A percentile compares a stretch with the other conserved stretches of the same genome.
Conservation (phyloP, 129 eudicot genomes). For the Flaveria bidentis region DNA sequence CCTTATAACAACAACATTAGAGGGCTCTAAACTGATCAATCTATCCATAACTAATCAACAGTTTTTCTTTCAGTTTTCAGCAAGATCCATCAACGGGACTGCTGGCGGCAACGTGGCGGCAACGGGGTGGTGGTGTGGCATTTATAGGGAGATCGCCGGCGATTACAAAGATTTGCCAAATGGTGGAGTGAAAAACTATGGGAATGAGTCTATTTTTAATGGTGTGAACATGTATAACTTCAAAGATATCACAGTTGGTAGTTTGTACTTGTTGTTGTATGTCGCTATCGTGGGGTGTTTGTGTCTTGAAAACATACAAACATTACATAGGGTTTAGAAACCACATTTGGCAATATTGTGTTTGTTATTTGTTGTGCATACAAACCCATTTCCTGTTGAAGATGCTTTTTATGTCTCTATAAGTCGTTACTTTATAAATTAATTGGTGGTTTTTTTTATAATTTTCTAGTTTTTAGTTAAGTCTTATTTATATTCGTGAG, state of each 20-base stretch:
- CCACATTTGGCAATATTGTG: conserved; percentile 40
- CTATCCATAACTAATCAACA: conserved; percentile 45
- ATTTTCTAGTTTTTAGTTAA: neutral
- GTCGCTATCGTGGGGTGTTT: conserved; percentile 34
- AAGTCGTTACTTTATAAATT: neutral
- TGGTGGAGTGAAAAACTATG: conserved; percentile 41
- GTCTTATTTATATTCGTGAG: neutral
- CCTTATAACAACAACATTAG: conserved; percentile 60
- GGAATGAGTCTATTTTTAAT: conserved; percentile 26
- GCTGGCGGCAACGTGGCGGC: no score
- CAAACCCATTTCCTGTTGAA: conserved; percentile 6
- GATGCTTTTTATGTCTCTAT: conserved; percentile 29
- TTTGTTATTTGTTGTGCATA: conserved; percentile 12
- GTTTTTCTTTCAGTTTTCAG: no score
- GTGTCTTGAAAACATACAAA: conserved; percentile 29
- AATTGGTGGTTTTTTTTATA: neutral
- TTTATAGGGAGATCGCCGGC: conserved; percentile 36
- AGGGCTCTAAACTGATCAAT: conserved; percentile 75
- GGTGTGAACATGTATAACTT: conserved; percentile 28
- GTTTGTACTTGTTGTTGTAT: conserved; percentile 34
- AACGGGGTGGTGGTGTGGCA: neutral
- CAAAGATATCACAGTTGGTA: conserved; percentile 28
- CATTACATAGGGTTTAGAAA: conserved; percentile 31
- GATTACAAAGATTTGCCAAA: conserved; percentile 41
- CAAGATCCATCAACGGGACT: no score